Conservation (phyloP, 2,329 filamentous ascomycete genomes). For the Cylindrodendrum hubeiense region DNA sequence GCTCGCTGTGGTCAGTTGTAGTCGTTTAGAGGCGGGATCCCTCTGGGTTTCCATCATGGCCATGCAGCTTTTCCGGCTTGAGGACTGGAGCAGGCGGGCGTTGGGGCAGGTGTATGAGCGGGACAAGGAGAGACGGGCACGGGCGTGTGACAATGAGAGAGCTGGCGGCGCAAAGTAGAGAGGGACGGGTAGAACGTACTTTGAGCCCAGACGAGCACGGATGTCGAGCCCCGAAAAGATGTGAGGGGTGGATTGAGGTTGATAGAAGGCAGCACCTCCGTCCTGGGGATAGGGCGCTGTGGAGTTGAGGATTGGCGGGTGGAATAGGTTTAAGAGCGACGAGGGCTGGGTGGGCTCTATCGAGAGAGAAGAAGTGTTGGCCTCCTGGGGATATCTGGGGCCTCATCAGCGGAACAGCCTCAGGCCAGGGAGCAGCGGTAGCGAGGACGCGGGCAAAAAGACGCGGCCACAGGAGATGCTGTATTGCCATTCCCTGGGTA, state of each 20-base stretch:
- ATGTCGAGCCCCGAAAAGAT: conserved; percentile 64
- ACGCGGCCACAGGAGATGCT: conserved; percentile 44
- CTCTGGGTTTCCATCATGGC: neutral
- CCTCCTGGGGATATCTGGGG: conserved; percentile 67
- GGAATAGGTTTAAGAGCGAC: conserved; percentile 65
- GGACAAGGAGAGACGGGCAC: neutral
- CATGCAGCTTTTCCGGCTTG: neutral
- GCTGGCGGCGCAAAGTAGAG: neutral
- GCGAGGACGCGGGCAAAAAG: conserved; percentile 39
- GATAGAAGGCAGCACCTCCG: conserved; percentile 60
- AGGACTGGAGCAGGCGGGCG: neutral
- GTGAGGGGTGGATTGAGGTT: conserved; percentile 56
- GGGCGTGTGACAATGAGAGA: conserved; percentile 9
- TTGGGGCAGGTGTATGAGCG: neutral
- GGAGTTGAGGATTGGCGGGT: conserved; percentile 61
- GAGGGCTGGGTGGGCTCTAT: conserved; percentile 67
- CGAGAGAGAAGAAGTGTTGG: conserved; percentile 63
- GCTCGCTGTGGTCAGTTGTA: conserved; percentile 43
- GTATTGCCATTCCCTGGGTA: conserved; percentile 48
- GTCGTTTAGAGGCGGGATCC: conserved; percentile 5
- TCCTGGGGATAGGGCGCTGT: conserved; percentile 64
- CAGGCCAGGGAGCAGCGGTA: conserved; percentile 31
- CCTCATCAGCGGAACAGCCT: conserved; percentile 43
- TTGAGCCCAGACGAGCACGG: conserved; percentile 66
- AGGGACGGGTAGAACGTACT: conserved; percentile 57